Base-by-base conservation (phyloP, 306 rosid species). In the Lathyrus tuberosus region DNA sequence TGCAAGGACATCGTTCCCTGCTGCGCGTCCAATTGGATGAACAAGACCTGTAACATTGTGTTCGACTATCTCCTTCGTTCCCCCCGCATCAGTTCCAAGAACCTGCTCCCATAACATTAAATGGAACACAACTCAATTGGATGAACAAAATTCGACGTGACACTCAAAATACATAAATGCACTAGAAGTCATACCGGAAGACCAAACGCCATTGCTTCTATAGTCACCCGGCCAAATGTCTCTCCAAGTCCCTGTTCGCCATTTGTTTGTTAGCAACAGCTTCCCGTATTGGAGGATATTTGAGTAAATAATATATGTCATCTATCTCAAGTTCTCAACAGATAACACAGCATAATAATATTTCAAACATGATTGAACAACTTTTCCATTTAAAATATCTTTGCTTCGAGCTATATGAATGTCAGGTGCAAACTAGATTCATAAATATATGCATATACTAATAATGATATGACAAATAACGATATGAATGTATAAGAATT, bases 171-270 rank as follows among this genome's bases (percentile, higher is more conserved):
- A 38, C 12, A 12, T 51, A 18, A 30, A 54, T 26, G 41, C 54
- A 54, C 59, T 22, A 51, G 42, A 17, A 63, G 59, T 73, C 95
- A 62, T 89, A 92, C 97, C 92, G 95, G 92, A 76, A 92, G 96
- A 79, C 96, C 92, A 70, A 87, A 92, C 8, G 97, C 85, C 97
- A 89, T 87, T 8, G 97, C 97, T 84, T 92, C 96, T 63, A 92
- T 84, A 66, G 97, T 87, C 73, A 92, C 97, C 35, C 97, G 83
- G 70, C 97, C 97, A 71, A 92, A 92, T 57, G 97, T 92, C 83
- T 92, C 97, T 79, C 97, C 97, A 37, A 80, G 76, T 37, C 97
- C 97, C 97, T 92, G 89, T 75, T 79, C 77, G 84, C 26, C 56
- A 79, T 31, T 70, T 52, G 56, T 51, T 69, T 64, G 80, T 80